Evolutionary conservation across 2,329 filamentous ascomycete species (phyloP).

Genomic region (Aspergillus japonicus): DNA sequence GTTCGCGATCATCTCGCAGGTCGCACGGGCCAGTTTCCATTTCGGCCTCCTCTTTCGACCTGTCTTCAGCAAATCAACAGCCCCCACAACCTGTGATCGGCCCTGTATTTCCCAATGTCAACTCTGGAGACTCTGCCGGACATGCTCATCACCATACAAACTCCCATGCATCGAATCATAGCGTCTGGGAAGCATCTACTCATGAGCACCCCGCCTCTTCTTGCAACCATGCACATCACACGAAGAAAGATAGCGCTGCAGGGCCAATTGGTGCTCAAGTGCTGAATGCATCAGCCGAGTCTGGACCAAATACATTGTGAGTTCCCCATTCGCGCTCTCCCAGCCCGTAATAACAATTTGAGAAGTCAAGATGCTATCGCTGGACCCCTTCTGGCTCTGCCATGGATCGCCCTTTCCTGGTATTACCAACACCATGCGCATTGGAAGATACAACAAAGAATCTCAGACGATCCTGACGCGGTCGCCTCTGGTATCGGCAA

Average conservation of each 20-base stretch:
- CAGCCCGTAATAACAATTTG: background rate
- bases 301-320: conserved; percentile 3
- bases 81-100: conserved; percentile 17
- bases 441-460: conserved; percentile 9
- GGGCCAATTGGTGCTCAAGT: background rate
- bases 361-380: conserved; percentile 49
- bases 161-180: conserved; percentile 29
- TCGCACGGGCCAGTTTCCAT: conserved; percentile 29
- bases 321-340: background rate
- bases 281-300: background rate
- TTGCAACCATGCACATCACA: background rate
- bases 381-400: conserved; percentile 44
- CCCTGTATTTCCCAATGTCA: conserved; percentile 24
- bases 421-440: conserved; percentile 30
- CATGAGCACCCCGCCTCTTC: background rate
- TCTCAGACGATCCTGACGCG: conserved; percentile 9
- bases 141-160: conserved; percentile 39
- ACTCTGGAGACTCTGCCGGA: conserved; percentile 24
- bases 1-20: conserved; percentile 35
- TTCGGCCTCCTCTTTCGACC: conserved; percentile 23
- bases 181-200: background rate
- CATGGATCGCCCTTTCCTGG: conserved; percentile 41
- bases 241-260: conserved; percentile 1
- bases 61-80: conserved; percentile 19
- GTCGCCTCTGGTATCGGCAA: conserved; percentile 11